Evolutionary conservation across 208 protist genomes (phyloP).

Genomic region (Phytomonas sp.): DNA sequence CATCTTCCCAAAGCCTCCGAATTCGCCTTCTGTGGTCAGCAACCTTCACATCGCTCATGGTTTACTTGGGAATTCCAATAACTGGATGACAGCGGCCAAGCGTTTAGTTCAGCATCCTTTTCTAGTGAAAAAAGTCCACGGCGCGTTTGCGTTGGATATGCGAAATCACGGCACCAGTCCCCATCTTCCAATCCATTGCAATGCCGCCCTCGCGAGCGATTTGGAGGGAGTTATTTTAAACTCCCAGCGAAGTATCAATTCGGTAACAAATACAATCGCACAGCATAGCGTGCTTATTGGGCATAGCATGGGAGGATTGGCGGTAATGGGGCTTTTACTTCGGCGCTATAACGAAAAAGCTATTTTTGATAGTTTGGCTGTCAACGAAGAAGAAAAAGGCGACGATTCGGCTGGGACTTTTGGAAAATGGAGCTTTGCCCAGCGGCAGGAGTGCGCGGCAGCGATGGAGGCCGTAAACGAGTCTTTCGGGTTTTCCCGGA

Average conservation of each 20-base stretch:
- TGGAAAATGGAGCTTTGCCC: conserved; percentile 1
- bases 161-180: conserved; percentile 79
- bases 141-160: conserved; percentile 58
- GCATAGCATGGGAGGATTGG: conserved; percentile 85
- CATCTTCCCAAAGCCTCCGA: too few relatives aligned
- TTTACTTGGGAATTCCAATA: conserved; percentile 63
- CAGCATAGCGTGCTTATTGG: conserved; percentile 48
- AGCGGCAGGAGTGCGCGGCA: conserved; percentile 13
- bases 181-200: conserved; percentile 45
- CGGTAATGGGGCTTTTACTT: conserved; percentile 57
- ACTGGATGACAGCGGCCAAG: conserved; percentile 53
- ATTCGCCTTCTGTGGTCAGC: conserved; percentile 3
- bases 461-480: conserved; percentile 60
- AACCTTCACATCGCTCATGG: conserved; percentile 67
- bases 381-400: too few relatives aligned
- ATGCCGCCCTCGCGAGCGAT: conserved; percentile 60
- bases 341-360: conserved; percentile 62
- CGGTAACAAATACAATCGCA: background rate
- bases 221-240: conserved; percentile 51
- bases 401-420: too few relatives aligned
- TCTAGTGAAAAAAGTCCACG: conserved; percentile 29
- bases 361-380: conserved; percentile 17
- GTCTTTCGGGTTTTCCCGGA: conserved; percentile 32
- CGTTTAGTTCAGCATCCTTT: conserved; percentile 35
- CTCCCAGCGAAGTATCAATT: conserved; percentile 20